Evolutionary conservation across 192 early-diverging fungal genomes (phyloP), one percentile per base, ranked within the genome.

Genomic region (Umbelopsis sp.): DNA sequence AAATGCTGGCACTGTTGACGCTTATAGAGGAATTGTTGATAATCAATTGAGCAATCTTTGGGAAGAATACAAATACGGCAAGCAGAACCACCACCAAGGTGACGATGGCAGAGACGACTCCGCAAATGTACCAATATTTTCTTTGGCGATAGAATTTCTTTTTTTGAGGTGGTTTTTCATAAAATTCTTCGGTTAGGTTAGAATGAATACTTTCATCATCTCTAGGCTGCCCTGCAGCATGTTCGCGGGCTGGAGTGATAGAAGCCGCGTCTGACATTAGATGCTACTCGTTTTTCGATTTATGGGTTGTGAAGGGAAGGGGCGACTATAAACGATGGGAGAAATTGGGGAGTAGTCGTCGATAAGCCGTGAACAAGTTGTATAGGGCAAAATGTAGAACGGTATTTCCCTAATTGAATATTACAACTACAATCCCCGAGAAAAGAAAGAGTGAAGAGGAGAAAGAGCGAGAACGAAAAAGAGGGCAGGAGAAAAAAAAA

Each of bases 51-150:
- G 86, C 87, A 59, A 87, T 72, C 72, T 73, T 75, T 20, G 87
- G 87, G 70, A 88, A 74, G 56, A 87, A 79, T 1, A 87, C 87
- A 69, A 85, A 86, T 29, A 89, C 66, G 3, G 56, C 66, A 0
- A 89, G 43, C 12, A 76, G 77, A 21, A 87, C 79, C 12, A 83
- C 74, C 26, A 87, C 79, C 10, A 80, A 66, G n/a, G 81, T 54
- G 29, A 77, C 49, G 50, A 89, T 78, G 24, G 80, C 71, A 6
- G 74, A 80, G 26, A 83, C 31, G 34, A 83, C 73, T 17, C 79
- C 77, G 70, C 86, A 89, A 68, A 87, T 81, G 65, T 80, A 80
- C 82, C 88, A 87, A 65, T 80, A 87, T 52, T 81, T 84, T 47
- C 73, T 83, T 20, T 82, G 76, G 32, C 79, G 80, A 68, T 85